Conservation (phyloP, 768 basidiomycete genomes). For the Amanita pseudoporphyria region DNA sequence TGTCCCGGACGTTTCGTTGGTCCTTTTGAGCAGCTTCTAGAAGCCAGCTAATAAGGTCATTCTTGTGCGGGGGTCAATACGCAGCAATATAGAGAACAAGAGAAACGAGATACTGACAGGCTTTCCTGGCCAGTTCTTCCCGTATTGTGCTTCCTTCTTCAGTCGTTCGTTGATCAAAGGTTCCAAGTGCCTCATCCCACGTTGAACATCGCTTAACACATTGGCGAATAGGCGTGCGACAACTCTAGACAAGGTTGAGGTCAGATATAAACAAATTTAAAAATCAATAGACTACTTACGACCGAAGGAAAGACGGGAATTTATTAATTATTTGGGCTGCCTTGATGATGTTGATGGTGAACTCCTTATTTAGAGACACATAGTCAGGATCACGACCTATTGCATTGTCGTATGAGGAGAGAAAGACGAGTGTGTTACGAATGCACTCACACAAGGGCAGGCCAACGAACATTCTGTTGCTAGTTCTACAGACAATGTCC, state of each 20-base stretch:
- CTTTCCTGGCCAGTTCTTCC: slow-evolving; percentile 20
- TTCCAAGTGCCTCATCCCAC: slow-evolving; percentile 15
- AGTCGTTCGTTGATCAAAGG: slow-evolving; percentile 21
- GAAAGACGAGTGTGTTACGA: neutral
- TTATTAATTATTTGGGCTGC: slow-evolving; percentile 15
- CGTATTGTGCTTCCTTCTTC: slow-evolving; percentile 15
- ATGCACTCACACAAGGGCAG: slow-evolving; percentile 16
- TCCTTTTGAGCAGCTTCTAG: slow-evolving; percentile 28
- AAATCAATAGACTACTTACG: slow-evolving; percentile 12
- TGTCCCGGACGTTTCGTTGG: slow-evolving; percentile 17
- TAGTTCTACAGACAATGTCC: slow-evolving; percentile 15
- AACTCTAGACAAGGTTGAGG: slow-evolving; percentile 8
- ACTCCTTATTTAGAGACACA: slow-evolving; percentile 11
- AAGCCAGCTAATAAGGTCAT: slow-evolving; percentile 40
- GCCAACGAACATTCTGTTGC: slow-evolving; percentile 19
- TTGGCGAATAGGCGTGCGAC: slow-evolving; percentile 11
- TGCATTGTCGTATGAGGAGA: neutral
- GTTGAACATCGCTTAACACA: slow-evolving; percentile 9
- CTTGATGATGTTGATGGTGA: slow-evolving; percentile 11
- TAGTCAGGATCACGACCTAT: slow-evolving; percentile 16
- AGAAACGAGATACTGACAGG: slow-evolving; percentile 15
- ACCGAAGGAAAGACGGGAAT: slow-evolving; percentile 18
- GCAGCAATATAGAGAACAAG: neutral
- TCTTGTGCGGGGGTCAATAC: slow-evolving; percentile 17
- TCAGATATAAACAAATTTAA: neutral